A percentile compares a stretch with the other conserved stretches of the same genome.
Conservation (phyloP, 305 asterid species). For the Stenogyne calaminthoides region DNA sequence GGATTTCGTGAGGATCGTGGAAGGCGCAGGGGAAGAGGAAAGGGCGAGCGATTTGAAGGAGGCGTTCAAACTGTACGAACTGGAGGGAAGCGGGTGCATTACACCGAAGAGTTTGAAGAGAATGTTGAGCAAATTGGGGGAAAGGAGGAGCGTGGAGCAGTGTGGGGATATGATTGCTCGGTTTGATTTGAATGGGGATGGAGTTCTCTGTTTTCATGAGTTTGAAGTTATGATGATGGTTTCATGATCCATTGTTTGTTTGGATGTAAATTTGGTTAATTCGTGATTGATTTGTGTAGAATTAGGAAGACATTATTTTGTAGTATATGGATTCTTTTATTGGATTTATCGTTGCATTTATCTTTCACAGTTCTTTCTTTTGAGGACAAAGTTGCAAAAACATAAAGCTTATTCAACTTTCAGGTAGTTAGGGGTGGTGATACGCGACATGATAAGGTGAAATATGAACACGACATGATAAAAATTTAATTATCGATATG, state of each 20-base stretch:
- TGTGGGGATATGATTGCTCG: constrained; percentile 61
- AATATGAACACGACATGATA: no score
- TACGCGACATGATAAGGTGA: no score
- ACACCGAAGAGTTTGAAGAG: constrained; percentile 58
- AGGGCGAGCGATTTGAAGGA: constrained; percentile 44
- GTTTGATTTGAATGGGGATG: constrained; percentile 71
- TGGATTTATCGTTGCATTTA: not conserved
- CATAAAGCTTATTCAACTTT: no score
- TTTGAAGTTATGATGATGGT: constrained; percentile 62
- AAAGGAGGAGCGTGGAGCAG: constrained; percentile 45
- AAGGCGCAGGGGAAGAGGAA: constrained; percentile 61
- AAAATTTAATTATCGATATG: no score
- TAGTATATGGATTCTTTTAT: not conserved
- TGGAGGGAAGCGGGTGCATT: constrained; percentile 62
- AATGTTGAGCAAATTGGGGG: constrained; percentile 61
- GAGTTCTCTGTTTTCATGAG: constrained; percentile 65
- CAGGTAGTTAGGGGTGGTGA: no score
- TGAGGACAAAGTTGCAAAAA: no score
- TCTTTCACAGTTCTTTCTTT: not conserved
- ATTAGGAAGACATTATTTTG: not conserved
- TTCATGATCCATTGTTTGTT: not conserved
- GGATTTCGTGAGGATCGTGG: constrained; percentile 57
- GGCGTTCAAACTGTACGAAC: constrained; percentile 68
- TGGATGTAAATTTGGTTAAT: no score
- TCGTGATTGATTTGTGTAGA: constrained; percentile 8